Evolutionary conservation across 2,329 filamentous ascomycete species (phyloP).

Genomic region (Tolypocladium sp.): DNA sequence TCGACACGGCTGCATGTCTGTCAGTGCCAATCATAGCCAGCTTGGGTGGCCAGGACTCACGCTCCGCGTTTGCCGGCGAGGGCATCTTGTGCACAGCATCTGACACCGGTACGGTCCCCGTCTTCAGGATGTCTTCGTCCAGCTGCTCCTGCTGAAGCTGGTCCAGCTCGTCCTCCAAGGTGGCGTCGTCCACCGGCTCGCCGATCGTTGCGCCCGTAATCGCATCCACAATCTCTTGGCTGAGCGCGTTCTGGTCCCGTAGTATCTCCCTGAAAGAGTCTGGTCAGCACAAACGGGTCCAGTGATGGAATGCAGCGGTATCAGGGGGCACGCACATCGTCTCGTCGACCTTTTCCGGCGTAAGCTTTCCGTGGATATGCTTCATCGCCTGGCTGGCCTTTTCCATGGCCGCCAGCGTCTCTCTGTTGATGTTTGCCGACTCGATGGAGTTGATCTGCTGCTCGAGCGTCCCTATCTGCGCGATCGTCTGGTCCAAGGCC

Average conservation of each 20-base stretch:
- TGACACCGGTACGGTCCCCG: constrained; percentile 71
- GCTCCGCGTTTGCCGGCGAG: constrained; percentile 61
- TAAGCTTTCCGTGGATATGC: constrained; percentile 82
- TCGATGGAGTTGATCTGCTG: constrained; percentile 96
- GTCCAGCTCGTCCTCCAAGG: constrained; percentile 79
- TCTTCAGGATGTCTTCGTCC: constrained; percentile 88
- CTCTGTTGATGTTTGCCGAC: constrained; percentile 96
- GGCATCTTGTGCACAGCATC: constrained; percentile 74
- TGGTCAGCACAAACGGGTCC: not conserved
- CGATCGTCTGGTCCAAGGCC: constrained; percentile 79
- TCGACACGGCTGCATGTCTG: constrained; percentile 18
- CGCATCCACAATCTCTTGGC: constrained; percentile 82
- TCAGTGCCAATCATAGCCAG: constrained; percentile 2
- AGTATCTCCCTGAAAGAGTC: constrained; percentile 63
- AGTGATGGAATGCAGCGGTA: not conserved
- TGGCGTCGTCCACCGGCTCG: constrained; percentile 71
- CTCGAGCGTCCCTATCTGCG: constrained; percentile 87
- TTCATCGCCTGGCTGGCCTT: constrained; percentile 85
- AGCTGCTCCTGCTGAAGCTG: constrained; percentile 84
- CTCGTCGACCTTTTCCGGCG: constrained; percentile 87
- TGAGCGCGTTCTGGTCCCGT: constrained; percentile 84
- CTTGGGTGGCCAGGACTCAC: constrained; percentile 42
- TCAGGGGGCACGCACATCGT: constrained; percentile 62
- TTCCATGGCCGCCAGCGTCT: constrained; percentile 92
- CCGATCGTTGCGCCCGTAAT: constrained; percentile 64